Conservation (phyloP, 768 basidiomycete genomes). For the Rhodotorula kratochvilovae region DNA sequence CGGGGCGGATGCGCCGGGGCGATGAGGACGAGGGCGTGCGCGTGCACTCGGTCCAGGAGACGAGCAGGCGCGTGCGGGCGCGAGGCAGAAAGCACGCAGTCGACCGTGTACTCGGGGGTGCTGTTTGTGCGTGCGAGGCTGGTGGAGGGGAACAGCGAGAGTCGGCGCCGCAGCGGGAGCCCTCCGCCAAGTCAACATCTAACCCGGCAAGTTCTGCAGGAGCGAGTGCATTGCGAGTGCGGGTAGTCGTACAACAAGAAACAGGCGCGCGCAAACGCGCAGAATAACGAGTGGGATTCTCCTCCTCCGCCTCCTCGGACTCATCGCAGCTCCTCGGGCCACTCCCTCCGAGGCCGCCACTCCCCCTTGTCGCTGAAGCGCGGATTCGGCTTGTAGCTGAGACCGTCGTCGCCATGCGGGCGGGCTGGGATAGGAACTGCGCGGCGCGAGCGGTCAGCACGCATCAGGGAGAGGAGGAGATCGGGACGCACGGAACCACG, state of each 20-base stretch:
- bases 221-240: background rate
- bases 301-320: background rate
- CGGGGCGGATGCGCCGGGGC: background rate
- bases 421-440: slow-evolving; percentile 32
- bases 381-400: slow-evolving; percentile 35
- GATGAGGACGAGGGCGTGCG: background rate
- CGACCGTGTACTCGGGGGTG: too few species aligned
- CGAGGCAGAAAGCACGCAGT: too few species aligned
- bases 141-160: too few species aligned
- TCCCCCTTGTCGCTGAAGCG: slow-evolving; percentile 33
- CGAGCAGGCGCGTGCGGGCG: background rate
- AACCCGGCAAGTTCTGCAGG: background rate
- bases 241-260: background rate
- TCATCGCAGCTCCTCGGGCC: slow-evolving; percentile 30
- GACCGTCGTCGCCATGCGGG: slow-evolving; percentile 16
- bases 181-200: too few species aligned
- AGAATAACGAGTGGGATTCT: background rate
- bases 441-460: background rate
- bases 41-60: too few species aligned
- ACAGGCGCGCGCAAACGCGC: background rate
- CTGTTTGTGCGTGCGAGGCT: too few species aligned
- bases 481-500: slow-evolving; percentile 36
- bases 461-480: too few species aligned
- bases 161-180: too few species aligned
- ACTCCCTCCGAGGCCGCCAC: slow-evolving; percentile 27